phyloP scores from a whole-genome alignment of 352 stramenopile genomes.

The Globisporangium middletonii region DNA sequence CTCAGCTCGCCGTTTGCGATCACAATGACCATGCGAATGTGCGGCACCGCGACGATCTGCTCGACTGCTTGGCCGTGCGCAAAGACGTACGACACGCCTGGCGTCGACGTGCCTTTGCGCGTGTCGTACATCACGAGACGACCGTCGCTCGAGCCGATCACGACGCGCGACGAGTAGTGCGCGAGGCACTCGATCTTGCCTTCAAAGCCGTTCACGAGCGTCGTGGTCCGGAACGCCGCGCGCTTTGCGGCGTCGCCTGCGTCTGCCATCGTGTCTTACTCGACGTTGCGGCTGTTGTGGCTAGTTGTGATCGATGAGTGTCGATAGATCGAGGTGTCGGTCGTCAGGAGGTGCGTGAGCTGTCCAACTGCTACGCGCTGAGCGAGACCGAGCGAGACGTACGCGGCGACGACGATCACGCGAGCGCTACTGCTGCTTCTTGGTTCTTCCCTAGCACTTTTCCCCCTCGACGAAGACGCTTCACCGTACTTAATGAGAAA shows the following conservation, averaged over 20 bases:
- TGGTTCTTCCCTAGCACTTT: too few species aligned
- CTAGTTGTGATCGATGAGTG: background rate
- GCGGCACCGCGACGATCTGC: constrained; percentile 77
- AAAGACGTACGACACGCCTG: constrained; percentile 63
- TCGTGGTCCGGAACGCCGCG: constrained; percentile 72
- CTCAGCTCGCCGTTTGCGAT: constrained; percentile 70
- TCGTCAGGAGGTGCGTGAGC: too few species aligned
- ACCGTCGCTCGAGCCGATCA: constrained; percentile 73
- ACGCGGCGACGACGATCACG: background rate
- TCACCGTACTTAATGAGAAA: too few species aligned
- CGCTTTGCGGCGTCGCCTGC: constrained; percentile 28
- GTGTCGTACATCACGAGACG: constrained; percentile 86
- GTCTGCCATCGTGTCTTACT: constrained; percentile 7
- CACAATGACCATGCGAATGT: constrained; percentile 85
- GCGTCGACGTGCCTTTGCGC: constrained; percentile 62
- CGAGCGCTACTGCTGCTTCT: background rate
- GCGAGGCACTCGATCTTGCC: constrained; percentile 81
- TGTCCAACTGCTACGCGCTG: too few species aligned
- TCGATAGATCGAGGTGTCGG: too few species aligned
- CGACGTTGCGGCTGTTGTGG: background rate
- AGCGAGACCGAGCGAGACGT: too few species aligned
- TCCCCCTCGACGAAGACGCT: too few species aligned
- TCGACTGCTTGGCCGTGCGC: constrained; percentile 65
- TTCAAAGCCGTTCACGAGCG: constrained; percentile 67
- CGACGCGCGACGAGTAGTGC: constrained; percentile 85